phyloP scores from a whole-genome alignment of 768 basidiomycete genomes.

The Hericium coralloides region DNA sequence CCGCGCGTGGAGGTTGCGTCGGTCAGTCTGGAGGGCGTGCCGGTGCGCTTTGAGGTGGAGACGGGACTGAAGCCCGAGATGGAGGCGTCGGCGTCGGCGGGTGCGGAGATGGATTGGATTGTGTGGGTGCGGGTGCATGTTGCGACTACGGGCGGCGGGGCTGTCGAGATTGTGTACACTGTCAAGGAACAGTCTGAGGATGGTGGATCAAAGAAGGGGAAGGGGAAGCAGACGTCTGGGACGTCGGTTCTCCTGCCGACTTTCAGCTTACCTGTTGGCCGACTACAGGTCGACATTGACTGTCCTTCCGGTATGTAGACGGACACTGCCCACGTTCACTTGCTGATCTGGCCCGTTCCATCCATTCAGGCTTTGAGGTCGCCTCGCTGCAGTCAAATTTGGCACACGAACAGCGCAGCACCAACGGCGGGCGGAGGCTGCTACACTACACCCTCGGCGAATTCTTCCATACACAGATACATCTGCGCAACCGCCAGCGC shows the following conservation, averaged over 20 bases:
- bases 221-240: conserved; percentile 22
- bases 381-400: conserved; percentile 46
- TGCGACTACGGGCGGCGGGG: conserved; percentile 41
- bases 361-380: conserved; percentile 31
- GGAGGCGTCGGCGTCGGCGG: conserved; percentile 28
- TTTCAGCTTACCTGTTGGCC: conserved; percentile 63
- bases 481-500: not conserved
- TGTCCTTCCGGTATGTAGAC: conserved; percentile 38
- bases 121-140: conserved; percentile 57
- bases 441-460: conserved; percentile 47
- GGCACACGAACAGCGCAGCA: conserved; percentile 33
- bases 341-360: not conserved
- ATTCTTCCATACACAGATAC: conserved; percentile 32
- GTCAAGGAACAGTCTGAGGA: conserved; percentile 27
- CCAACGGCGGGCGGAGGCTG: conserved; percentile 34
- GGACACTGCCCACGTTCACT: not conserved
- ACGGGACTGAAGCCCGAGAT: conserved; percentile 30
- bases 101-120: conserved; percentile 54
- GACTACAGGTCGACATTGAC: conserved; percentile 55
- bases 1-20: conserved; percentile 47
- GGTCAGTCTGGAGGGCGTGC: conserved; percentile 56
- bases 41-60: conserved; percentile 51
- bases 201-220: conserved; percentile 15
- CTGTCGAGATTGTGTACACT: conserved; percentile 57
- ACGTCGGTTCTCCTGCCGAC: conserved; percentile 55